Percentiles rank a stretch among this genome's conserved stretches.
Evolutionary conservation across 257 asterid species (phyloP).

Genomic region (Asclepias syriaca): DNA sequence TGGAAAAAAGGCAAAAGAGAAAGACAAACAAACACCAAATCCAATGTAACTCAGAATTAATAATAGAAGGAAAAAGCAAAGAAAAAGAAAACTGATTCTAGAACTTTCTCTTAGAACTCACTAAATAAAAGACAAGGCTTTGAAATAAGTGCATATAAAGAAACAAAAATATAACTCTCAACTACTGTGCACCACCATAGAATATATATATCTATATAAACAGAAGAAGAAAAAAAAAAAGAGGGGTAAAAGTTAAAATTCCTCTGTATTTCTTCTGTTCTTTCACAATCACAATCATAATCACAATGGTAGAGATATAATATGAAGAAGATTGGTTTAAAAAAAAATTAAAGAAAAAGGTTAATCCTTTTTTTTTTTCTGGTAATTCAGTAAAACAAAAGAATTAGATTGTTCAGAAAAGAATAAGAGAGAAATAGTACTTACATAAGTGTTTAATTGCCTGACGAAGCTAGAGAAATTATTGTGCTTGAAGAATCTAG

Average conservation of each 20-base stretch:
- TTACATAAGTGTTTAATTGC: slow-evolving; percentile 88
- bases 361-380: not conserved
- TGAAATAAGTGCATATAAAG: not conserved
- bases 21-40: not conserved
- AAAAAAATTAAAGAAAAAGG: not conserved
- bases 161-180: not conserved
- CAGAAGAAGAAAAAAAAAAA: too few species aligned
- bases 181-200: not conserved
- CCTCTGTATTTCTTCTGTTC: not conserved
- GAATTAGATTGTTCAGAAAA: too few species aligned
- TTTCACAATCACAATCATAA: not conserved
- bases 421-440: slow-evolving; percentile 15
- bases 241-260: too few species aligned
- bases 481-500: slow-evolving; percentile 64
- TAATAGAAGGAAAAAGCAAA: not conserved
- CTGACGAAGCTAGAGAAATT: slow-evolving; percentile 88
- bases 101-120: not conserved
- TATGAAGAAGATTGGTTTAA: not conserved
- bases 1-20: not conserved
- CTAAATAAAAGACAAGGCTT: not conserved
- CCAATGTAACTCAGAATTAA: not conserved
- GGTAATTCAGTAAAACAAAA: not conserved
- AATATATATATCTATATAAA: too few species aligned
- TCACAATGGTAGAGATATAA: not conserved
- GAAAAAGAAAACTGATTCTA: not conserved